These are phyloP conservation scores for Globisporangium solare DNA, from an alignment of 352 stramenopile species.

Conservation along the genomic window DNA sequence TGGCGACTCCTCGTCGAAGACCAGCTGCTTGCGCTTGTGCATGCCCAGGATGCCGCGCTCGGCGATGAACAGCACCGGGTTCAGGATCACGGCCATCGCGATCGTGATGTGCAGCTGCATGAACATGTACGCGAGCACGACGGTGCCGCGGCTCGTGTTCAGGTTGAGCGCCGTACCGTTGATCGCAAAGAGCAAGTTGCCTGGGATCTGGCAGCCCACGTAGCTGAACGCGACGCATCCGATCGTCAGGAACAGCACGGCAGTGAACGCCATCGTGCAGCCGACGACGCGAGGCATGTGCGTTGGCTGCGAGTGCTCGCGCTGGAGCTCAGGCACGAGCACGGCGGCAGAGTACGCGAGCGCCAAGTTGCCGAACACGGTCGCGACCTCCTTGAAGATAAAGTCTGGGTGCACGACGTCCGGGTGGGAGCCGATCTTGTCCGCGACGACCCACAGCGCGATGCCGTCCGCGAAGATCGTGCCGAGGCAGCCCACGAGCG, in stretches of 20 bases:
- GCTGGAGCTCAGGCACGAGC: constrained; percentile 52
- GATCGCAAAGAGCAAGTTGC: constrained; percentile 60
- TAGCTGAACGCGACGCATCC: constrained; percentile 32
- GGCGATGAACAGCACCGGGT: constrained; percentile 52
- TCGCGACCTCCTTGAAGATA: constrained; percentile 40
- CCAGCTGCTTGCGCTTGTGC: constrained; percentile 36
- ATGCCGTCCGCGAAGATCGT: constrained; percentile 56
- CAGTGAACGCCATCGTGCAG: constrained; percentile 42
- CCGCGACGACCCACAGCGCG: constrained; percentile 32
- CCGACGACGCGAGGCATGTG: constrained; percentile 53
- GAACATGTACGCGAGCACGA: constrained; percentile 53
- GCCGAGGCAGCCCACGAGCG: constrained; percentile 48
- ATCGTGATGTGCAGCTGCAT: constrained; percentile 69
- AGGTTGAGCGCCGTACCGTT: constrained; percentile 37
- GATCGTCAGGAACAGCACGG: constrained; percentile 49
- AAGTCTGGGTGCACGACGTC: constrained; percentile 32
- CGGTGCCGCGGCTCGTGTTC: constrained; percentile 34
- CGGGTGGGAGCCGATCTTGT: constrained; percentile 40
- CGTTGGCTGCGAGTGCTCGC: constrained; percentile 53
- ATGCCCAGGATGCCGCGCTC: constrained; percentile 52
- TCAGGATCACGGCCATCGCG: constrained; percentile 52
- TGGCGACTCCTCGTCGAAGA: constrained; percentile 12
- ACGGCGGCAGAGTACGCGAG: constrained; percentile 55
- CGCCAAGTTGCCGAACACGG: constrained; percentile 56
- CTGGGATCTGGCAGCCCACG: constrained; percentile 59